A percentile compares a stretch with the other conserved stretches of the same genome.
Evolutionary conservation across 768 basidiomycete genomes (phyloP).

Genomic region (Cystofilobasidium bisporidii): DNA sequence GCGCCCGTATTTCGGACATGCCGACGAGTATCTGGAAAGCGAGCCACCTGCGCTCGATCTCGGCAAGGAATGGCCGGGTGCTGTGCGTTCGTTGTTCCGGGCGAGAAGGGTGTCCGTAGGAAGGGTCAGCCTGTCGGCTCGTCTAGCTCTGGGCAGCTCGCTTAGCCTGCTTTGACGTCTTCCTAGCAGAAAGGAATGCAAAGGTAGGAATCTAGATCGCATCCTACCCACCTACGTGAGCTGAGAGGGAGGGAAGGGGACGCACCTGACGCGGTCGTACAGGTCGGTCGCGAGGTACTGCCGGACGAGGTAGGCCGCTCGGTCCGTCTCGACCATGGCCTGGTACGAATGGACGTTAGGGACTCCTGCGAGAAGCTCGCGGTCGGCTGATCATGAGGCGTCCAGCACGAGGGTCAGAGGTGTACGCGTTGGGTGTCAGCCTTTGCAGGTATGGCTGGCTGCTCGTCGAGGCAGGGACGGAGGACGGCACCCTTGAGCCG

Average conservation of each 20-base stretch:
- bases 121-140: too few species aligned
- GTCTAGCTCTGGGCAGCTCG: too few species aligned
- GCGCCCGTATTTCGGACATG: constrained; percentile 67
- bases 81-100: too few species aligned
- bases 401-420: constrained; percentile 5
- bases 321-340: constrained; percentile 83
- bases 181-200: too few species aligned
- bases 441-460: too few species aligned
- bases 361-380: constrained; percentile 72
- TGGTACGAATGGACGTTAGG: constrained; percentile 84
- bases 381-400: constrained; percentile 55
- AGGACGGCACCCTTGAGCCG: constrained; percentile 55
- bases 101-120: too few species aligned
- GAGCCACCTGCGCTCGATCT: constrained; percentile 96
- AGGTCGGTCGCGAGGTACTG: constrained; percentile 92
- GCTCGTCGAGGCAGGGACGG: neutral
- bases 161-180: too few species aligned
- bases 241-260: constrained; percentile 10
- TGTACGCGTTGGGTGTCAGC: too few species aligned
- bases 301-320: constrained; percentile 85
- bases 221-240: neutral
- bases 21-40: constrained; percentile 83
- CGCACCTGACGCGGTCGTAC: constrained; percentile 93
- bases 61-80: constrained; percentile 84
- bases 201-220: too few species aligned